A percentile compares a stretch with the other conserved stretches of the same genome.
Evolutionary conservation across 768 basidiomycete species (phyloP).

Genomic region (Suillus cothurnatus): DNA sequence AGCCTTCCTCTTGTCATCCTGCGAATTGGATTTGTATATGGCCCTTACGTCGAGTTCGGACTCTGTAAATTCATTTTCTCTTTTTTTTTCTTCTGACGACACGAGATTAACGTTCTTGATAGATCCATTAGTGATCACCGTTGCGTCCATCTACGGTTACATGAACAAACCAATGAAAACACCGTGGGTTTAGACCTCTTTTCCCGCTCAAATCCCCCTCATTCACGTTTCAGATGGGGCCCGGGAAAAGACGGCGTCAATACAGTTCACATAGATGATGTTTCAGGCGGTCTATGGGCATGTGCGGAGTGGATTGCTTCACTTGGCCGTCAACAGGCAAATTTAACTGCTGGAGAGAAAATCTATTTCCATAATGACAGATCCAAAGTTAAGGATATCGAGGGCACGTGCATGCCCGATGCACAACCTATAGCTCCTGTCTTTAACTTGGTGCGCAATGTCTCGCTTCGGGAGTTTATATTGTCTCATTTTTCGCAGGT

Average conservation of each 20-base stretch:
- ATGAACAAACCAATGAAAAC: slow-evolving; percentile 86
- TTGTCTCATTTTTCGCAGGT: slow-evolving; percentile 43
- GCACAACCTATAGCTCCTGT: slow-evolving; percentile 67
- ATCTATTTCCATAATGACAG: slow-evolving; percentile 70
- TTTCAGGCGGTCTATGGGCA: slow-evolving; percentile 77
- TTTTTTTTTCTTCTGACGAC: slow-evolving; percentile 13
- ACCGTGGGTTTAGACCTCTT: slow-evolving; percentile 46
- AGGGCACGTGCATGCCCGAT: slow-evolving; percentile 59
- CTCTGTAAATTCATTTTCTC: slow-evolving; percentile 43
- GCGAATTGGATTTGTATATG: slow-evolving; percentile 75
- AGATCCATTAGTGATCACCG: slow-evolving; percentile 74
- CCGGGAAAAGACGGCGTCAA: slow-evolving; percentile 76
- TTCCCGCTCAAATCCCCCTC: slow-evolving; percentile 7
- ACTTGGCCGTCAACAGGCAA: slow-evolving; percentile 64
- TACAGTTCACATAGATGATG: slow-evolving; percentile 77
- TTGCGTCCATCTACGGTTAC: slow-evolving; percentile 80
- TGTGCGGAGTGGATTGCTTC: slow-evolving; percentile 74
- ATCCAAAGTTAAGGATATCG: slow-evolving; percentile 62
- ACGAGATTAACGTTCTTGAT: slow-evolving; percentile 16
- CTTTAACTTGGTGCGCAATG: slow-evolving; percentile 71
- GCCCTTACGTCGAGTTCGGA: slow-evolving; percentile 77
- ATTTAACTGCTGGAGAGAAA: slow-evolving; percentile 65
- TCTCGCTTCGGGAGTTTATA: not conserved
- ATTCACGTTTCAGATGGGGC: slow-evolving; percentile 58
- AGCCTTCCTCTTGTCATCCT: slow-evolving; percentile 84